phyloP scores from a whole-genome alignment of 371 early-diverging fungal species.

The Apophysomyces elegans region DNA sequence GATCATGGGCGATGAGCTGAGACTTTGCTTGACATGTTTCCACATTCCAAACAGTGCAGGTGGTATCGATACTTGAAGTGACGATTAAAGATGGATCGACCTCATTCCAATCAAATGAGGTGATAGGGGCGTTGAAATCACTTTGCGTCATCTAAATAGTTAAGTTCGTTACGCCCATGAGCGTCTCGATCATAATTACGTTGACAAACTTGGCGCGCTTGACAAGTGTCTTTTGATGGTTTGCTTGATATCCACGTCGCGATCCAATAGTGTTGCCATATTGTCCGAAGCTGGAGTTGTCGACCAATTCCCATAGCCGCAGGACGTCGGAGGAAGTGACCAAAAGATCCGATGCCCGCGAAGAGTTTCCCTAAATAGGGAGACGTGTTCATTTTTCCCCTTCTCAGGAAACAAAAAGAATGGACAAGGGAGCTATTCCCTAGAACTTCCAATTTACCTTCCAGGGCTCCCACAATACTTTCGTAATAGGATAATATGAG shows the following conservation, averaged over 20 bases:
- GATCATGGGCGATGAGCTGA: conserved; percentile 97
- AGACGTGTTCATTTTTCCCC: background rate
- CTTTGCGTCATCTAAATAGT: conserved; percentile 58
- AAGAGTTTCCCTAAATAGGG: conserved; percentile 10
- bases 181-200: conserved; percentile 41
- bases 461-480: conserved; percentile 87
- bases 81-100: conserved; percentile 83
- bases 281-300: conserved; percentile 41
- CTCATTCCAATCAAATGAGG: conserved; percentile 97
- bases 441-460: conserved; percentile 47
- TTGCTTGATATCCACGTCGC: conserved; percentile 18
- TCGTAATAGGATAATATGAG: conserved; percentile 90
- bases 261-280: conserved; percentile 49
- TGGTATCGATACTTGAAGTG: conserved; percentile 95
- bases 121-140: conserved; percentile 84
- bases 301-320: conserved; percentile 85
- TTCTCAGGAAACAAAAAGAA: background rate
- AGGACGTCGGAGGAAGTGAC: conserved; percentile 90
- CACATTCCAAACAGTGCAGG: conserved; percentile 98
- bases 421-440: background rate
- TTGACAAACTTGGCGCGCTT: conserved; percentile 61
- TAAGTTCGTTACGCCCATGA: background rate
- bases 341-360: conserved; percentile 70
- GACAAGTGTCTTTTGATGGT: conserved; percentile 26
- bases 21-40: conserved; percentile 93